Conservation (phyloP, 78 protist genomes). For the Corallochytrium limacisporum region DNA sequence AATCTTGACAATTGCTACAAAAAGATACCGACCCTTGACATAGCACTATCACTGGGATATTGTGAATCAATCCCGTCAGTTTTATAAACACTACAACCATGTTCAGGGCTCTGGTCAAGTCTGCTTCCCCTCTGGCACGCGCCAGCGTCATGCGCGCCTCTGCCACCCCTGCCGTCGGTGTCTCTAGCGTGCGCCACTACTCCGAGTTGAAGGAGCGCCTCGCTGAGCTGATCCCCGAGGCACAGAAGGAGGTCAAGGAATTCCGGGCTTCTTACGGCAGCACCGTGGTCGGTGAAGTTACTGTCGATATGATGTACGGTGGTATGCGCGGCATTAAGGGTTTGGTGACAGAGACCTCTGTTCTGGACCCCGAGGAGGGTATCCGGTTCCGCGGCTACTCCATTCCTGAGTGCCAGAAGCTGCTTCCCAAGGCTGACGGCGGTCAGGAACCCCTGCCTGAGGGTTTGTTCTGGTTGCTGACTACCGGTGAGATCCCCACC, state of each 20-base stretch:
- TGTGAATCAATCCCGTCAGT: too few relatives aligned
- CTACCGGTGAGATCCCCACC: slow-evolving; percentile 90
- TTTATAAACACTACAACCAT: too few relatives aligned
- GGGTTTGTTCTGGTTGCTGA: slow-evolving; percentile 79
- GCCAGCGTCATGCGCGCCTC: too few relatives aligned
- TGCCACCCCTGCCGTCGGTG: too few relatives aligned
- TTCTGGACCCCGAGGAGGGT: slow-evolving; percentile 85
- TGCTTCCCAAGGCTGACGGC: slow-evolving; percentile 71
- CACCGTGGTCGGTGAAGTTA: slow-evolving; percentile 48
- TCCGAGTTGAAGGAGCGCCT: slow-evolving; percentile 57
- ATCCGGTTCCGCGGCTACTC: slow-evolving; percentile 79
- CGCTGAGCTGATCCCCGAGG: slow-evolving; percentile 49
- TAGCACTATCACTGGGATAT: too few relatives aligned
- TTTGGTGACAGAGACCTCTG: slow-evolving; percentile 79
- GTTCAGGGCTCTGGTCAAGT: too few relatives aligned
- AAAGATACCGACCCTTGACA: too few relatives aligned
- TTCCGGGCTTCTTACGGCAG: slow-evolving; percentile 47
- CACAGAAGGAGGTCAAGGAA: slow-evolving; percentile 49
- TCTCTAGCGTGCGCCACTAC: too few relatives aligned
- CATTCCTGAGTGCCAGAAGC: slow-evolving; percentile 72
- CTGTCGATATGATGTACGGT: slow-evolving; percentile 68
- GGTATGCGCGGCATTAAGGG: slow-evolving; percentile 90
- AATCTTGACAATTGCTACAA: too few relatives aligned
- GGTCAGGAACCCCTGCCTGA: slow-evolving; percentile 90
- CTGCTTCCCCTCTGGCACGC: too few relatives aligned